Evolutionary conservation across 179 eudicot species (phyloP).

Genomic region (Corrigiola litoralis): DNA sequence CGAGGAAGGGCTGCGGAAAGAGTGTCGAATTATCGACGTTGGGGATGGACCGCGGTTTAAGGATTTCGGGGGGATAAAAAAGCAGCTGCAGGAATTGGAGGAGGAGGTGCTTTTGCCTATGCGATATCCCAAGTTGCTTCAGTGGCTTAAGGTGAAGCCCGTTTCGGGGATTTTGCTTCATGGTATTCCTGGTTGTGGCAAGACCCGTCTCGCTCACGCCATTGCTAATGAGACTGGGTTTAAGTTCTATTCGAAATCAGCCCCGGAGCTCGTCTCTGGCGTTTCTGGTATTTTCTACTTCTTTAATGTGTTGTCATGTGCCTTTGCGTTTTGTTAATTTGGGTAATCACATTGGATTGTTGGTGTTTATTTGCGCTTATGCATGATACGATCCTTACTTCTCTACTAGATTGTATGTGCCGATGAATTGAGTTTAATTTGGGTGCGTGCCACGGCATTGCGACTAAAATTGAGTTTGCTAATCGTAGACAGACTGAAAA

Average conservation of each 20-base stretch:
- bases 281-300: constrained; percentile 55
- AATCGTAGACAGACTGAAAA: too few species aligned
- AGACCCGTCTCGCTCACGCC: constrained; percentile 85
- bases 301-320: background rate
- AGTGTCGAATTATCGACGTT: constrained; percentile 49
- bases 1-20: constrained; percentile 31
- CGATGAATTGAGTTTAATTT: too few species aligned
- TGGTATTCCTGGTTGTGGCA: constrained; percentile 97
- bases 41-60: too few species aligned
- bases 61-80: constrained; percentile 80
- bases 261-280: constrained; percentile 88
- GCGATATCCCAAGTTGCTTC: constrained; percentile 49
- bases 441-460: too few species aligned
- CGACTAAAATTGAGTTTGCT: too few species aligned
- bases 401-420: too few species aligned
- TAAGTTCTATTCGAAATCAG: constrained; percentile 77
- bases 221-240: constrained; percentile 83
- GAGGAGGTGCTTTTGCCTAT: constrained; percentile 78
- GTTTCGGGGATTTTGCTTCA: constrained; percentile 74
- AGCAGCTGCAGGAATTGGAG: constrained; percentile 50
- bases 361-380: too few species aligned
- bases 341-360: background rate
- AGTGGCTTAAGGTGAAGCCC: constrained; percentile 58
- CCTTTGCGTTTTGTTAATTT: background rate
- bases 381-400: too few species aligned